Conservation (phyloP, 352 stramenopile genomes). For the Elongisporangium senticosum region DNA sequence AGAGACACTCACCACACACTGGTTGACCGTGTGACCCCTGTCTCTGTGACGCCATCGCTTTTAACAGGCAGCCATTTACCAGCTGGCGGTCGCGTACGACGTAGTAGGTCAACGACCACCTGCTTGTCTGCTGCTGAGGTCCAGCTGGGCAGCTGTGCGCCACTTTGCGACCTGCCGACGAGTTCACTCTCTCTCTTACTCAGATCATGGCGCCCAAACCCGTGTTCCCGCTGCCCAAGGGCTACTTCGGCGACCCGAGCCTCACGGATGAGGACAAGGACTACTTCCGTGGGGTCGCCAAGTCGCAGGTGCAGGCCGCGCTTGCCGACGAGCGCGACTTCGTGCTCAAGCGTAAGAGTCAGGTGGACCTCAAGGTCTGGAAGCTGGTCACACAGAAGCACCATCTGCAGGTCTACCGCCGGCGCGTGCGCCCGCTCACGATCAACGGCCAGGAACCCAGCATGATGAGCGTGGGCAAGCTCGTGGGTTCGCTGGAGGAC, state of each 20-base stretch:
- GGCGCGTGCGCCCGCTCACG: neutral
- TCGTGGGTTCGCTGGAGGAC: slow-evolving; percentile 19
- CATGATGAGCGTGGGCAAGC: slow-evolving; percentile 10
- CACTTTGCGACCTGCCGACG: neutral
- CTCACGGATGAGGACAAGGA: slow-evolving; percentile 22
- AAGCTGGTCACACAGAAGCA: slow-evolving; percentile 11
- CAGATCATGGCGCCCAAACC: neutral
- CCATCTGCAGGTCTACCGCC: slow-evolving; percentile 5
- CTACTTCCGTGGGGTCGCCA: slow-evolving; percentile 21
- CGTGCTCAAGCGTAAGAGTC: slow-evolving; percentile 19
- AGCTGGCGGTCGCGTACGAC: too few species aligned
- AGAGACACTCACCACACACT: too few species aligned
- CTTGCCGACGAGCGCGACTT: slow-evolving; percentile 18
- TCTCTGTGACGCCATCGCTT: neutral
- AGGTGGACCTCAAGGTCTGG: slow-evolving; percentile 4
- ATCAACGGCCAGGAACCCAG: neutral
- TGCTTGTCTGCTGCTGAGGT: too few species aligned
- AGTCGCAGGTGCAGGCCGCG: slow-evolving; percentile 1
- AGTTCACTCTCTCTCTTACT: neutral
- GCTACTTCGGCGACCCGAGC: slow-evolving; percentile 21
- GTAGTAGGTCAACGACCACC: neutral
- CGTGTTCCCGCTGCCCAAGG: slow-evolving; percentile 14
- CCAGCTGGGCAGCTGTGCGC: neutral
- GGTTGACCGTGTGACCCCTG: neutral
- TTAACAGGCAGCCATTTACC: neutral